Base-by-base conservation (phyloP, 441 rosid species). In the Populus hybrid region DNA sequence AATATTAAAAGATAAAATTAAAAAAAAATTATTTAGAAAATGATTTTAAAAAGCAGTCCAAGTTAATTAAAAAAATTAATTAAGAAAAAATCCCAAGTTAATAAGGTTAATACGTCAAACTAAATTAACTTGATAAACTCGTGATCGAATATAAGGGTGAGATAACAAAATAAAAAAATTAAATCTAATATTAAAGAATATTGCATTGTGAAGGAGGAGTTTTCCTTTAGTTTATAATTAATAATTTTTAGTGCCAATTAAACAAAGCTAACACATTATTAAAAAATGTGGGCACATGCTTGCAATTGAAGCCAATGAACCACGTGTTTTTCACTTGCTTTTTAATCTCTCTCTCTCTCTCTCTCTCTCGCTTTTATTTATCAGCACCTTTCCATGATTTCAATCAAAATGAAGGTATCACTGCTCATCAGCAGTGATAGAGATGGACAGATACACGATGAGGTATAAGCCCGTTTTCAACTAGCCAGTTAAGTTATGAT, bases 261-360 rank as follows among this genome's bases (percentile, higher is more conserved):
- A 42, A 11, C 18, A 61, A 61, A 1, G 28, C 14, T 61, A 9
- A 10, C 14, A 61, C 28, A 21, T 21, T 19, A 7, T 57, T 4
- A 21, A 61, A 24, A 61, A n/a, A 2, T 61, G 9, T 9, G 66
- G 28, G 66, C 6, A 21, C 26, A 63, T 11, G 66, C 24, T 23
- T 63, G 66, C 28, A 9, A 10, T 21, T 4, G 66, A 63, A 23
- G 66, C 66, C 5, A 78, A 75, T 67, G 70, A 50, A 79, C 36
- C 77, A 63, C 34, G 76, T 74, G 79, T 70, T 76, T 70, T 24
- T 79, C 23, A 24, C 79, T 69, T 8, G 23, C 42, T 1, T 10
- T 64, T 42, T 21, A 21, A 18, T 9, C 26, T 78, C 6, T 30
- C 34, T 4, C 46, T 57, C n/a, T 57, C n/a, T 26, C n/a, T 6